Conservation (phyloP, 139 green algal genomes). For the Limnomonas spitsbergensis region DNA sequence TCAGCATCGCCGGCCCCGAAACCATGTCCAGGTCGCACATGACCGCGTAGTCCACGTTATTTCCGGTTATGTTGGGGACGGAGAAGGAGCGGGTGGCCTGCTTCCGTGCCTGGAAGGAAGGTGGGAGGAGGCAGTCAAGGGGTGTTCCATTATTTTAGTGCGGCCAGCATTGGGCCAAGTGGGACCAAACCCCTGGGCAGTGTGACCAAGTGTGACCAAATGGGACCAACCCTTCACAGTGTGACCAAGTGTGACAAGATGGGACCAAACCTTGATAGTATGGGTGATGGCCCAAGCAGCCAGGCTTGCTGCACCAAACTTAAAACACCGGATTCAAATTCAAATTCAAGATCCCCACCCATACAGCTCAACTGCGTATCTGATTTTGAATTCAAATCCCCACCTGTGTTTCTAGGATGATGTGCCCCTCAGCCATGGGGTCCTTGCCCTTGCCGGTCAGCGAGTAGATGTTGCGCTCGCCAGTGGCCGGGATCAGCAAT, state of each 20-base stretch:
- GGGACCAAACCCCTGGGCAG: too few relatives aligned
- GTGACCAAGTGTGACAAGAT: too few relatives aligned
- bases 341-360: too few relatives aligned
- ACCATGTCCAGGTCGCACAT: constrained; percentile 58
- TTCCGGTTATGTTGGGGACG: constrained; percentile 61
- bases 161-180: too few relatives aligned
- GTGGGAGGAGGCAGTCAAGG: too few relatives aligned
- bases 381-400: constrained; percentile 42
- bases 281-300: too few relatives aligned
- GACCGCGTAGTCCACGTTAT: constrained; percentile 42
- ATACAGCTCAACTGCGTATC: neutral
- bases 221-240: too few relatives aligned
- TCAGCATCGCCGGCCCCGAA: constrained; percentile 25
- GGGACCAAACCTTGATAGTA: too few relatives aligned
- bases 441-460: constrained; percentile 25
- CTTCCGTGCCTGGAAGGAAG: constrained; percentile 32
- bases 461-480: constrained; percentile 31
- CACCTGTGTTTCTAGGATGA: constrained; percentile 49
- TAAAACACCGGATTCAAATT: too few relatives aligned
- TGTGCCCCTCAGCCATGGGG: constrained; percentile 62
- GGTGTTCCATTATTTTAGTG: too few relatives aligned
- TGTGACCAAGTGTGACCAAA: too few relatives aligned
- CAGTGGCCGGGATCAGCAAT: constrained; percentile 54
- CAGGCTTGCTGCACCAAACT: too few relatives aligned
- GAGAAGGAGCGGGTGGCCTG: constrained; percentile 19